These are phyloP conservation scores for Pseudovirgaria hyperparasitica DNA, from an alignment of 2,329 filamentous ascomycete species.

Conservation along the genomic window DNA sequence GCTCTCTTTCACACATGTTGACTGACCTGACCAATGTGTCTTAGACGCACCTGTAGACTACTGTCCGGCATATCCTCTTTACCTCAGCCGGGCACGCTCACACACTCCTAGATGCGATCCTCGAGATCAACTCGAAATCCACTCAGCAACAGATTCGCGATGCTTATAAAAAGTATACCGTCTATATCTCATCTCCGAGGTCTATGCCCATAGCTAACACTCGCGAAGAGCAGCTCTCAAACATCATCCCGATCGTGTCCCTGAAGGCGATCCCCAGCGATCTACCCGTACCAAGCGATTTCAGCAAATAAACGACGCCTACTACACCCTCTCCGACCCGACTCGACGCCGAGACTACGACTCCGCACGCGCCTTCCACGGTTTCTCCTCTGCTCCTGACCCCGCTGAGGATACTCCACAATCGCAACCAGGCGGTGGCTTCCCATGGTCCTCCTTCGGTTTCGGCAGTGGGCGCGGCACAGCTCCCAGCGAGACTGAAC, in stretches of 20 bases:
- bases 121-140: slow-evolving; percentile 62
- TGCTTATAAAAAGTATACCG: slow-evolving; percentile 76
- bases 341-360: slow-evolving; percentile 75
- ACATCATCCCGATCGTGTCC: slow-evolving; percentile 85
- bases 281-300: slow-evolving; percentile 71
- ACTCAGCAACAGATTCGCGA: slow-evolving; percentile 75
- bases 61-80: no score
- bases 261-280: slow-evolving; percentile 72
- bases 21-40: no score
- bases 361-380: slow-evolving; percentile 48
- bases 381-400: slow-evolving; percentile 27
- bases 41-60: no score
- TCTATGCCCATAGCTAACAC: slow-evolving; percentile 1
- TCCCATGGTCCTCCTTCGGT: slow-evolving; percentile 66
- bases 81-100: no score
- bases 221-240: slow-evolving; percentile 64
- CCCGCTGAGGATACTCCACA: slow-evolving; percentile 39
- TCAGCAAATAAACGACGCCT: slow-evolving; percentile 85
- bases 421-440: slow-evolving; percentile 31
- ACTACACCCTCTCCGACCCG: slow-evolving; percentile 78
- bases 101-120: slow-evolving; percentile 48
- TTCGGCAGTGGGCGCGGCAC: slow-evolving; percentile 36
- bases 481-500: slow-evolving; percentile 30
- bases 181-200: not conserved
- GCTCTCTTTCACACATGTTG: no score